These are phyloP conservation scores for Schoenoplectus triqueter DNA, from an alignment of 202 grass and related monocot species.

Conservation along the genomic window DNA sequence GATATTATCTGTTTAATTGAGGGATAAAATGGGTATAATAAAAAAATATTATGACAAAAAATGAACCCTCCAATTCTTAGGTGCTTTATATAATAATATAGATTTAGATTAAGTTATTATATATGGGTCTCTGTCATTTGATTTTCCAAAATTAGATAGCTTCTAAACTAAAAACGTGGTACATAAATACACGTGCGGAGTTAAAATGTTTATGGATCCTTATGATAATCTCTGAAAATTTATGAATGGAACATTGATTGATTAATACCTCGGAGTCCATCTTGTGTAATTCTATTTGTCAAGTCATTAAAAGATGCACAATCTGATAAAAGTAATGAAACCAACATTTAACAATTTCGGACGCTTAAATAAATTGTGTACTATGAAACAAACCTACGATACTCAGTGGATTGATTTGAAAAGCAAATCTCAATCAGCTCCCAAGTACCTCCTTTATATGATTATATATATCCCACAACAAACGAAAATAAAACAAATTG, in stretches of 20 bases:
- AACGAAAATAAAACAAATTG: slow-evolving; percentile 1
- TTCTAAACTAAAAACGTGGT: neutral
- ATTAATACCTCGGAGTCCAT: neutral
- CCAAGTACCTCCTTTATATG: neutral
- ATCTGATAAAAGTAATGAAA: neutral
- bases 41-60: no score
- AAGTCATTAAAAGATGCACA: neutral
- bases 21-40: no score
- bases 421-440: neutral
- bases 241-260: neutral
- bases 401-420: neutral
- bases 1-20: no score
- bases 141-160: neutral
- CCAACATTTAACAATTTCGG: neutral
- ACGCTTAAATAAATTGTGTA: neutral
- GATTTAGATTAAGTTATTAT: neutral
- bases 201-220: neutral
- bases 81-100: no score
- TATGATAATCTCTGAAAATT: neutral
- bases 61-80: no score
- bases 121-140: neutral
- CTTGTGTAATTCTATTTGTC: neutral
- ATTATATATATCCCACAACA: neutral
- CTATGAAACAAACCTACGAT: no score
- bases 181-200: neutral